These are phyloP conservation scores for Phalaenopsis hybrid DNA, from an alignment of 116 monocot genomes.

Conservation along the genomic window DNA sequence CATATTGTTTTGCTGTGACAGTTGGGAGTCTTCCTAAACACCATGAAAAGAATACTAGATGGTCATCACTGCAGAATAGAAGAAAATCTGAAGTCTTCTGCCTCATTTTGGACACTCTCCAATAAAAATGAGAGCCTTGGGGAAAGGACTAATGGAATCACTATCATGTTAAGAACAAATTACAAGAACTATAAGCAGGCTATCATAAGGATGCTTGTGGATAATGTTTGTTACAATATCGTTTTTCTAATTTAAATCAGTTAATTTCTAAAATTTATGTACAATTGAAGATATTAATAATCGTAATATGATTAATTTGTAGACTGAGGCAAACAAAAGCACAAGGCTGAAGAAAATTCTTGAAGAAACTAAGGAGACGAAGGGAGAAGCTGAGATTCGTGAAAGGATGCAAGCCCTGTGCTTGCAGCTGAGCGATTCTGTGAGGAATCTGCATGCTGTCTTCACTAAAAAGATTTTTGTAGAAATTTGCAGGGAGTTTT, in stretches of 20 bases:
- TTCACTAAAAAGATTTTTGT: constrained; percentile 82
- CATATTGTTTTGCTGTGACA: constrained; percentile 15
- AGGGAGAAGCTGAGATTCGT: constrained; percentile 67
- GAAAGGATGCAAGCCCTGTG: constrained; percentile 74
- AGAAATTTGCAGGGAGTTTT: constrained; percentile 64
- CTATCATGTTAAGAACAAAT: constrained; percentile 65
- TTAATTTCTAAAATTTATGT: not conserved
- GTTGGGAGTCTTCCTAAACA: constrained; percentile 85
- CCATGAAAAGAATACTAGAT: constrained; percentile 78
- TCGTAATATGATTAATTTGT: not conserved
- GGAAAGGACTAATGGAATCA: constrained; percentile 73
- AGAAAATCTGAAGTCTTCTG: constrained; percentile 60
- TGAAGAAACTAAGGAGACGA: constrained; percentile 81
- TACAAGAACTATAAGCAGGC: constrained; percentile 89
- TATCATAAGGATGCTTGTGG: constrained; percentile 70
- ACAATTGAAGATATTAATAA: not conserved
- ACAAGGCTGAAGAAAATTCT: constrained; percentile 68
- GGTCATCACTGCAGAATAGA: constrained; percentile 62
- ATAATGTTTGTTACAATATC: constrained; percentile 48
- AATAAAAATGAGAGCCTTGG: constrained; percentile 49
- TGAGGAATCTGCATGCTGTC: constrained; percentile 54
- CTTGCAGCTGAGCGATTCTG: constrained; percentile 51
- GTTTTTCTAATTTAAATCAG: not conserved
- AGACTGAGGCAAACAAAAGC: not conserved
- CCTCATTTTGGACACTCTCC: constrained; percentile 32